Base-by-base conservation (phyloP, 2,329 filamentous ascomycete species). In the Helicocarpus griseus region DNA sequence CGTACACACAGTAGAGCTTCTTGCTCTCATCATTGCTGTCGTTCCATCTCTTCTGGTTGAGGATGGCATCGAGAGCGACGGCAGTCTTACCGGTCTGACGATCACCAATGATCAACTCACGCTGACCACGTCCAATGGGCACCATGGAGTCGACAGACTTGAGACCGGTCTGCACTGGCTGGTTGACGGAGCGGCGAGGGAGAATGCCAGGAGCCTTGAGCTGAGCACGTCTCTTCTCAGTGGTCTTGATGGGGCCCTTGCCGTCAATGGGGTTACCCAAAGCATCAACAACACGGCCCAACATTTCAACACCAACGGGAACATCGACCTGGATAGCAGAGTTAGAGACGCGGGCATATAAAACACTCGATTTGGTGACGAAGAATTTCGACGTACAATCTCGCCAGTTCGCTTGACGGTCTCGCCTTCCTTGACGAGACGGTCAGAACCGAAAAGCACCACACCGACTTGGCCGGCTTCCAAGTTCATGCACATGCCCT, bases 401-500 rank as follows among this genome's bases (percentile, higher is more conserved):
- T 95, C 82, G 75, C 93, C 93, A 68, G 93, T 98, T 85, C 93
- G 91, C 87, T 95, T 97, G 77, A 98, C 93, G 62, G 87, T 91
- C 83, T 98, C 91, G 72, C 93, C 93, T 79, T 98, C 93, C 82
- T 89, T 93, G 84, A 98, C 93, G 68, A 96, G 83, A 90, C 93
- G 90, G 80, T 98, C 93, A 71, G 93, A 97, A 85, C 93, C 93
- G 83, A 98, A 98, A 71, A 98, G 83, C 83, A 98, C 93, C 70
- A 98, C 90, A 95, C 93, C 93, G 79, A 98, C 93, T 79, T 97
- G 93, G 75, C 93, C 93, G 76, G 93, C 93, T 81, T 98, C 93
- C 78, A 98, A 85, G 87, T 98, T 98, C 91, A 98, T 97, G 88
- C 91, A 97, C 93, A 98, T 98, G 76, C 93, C 93, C 86, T 97